These are phyloP conservation scores for Globisporangium ultimum DNA, from an alignment of 352 stramenopile genomes.

Conservation along the genomic window DNA sequence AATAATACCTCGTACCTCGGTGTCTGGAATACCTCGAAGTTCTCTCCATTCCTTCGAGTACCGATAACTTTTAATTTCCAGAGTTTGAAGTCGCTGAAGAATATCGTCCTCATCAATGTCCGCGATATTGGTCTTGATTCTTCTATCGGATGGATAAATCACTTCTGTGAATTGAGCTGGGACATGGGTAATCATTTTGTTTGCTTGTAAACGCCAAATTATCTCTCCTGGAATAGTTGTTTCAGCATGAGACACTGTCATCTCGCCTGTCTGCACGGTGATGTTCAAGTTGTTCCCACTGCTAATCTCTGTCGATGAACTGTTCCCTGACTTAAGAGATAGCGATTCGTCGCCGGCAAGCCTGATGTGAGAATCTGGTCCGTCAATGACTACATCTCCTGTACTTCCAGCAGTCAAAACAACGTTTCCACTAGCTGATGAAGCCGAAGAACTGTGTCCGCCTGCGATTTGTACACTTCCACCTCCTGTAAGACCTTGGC, in stretches of 20 bases:
- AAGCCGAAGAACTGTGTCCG: not conserved
- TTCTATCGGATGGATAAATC: conserved; percentile 89
- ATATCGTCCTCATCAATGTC: conserved; percentile 88
- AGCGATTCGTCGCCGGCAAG: conserved; percentile 32
- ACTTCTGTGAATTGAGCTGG: conserved; percentile 87
- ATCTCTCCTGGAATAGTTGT: conserved; percentile 42
- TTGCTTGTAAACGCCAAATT: conserved; percentile 45
- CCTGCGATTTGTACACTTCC: conserved; percentile 10
- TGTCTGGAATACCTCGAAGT: conserved; percentile 77
- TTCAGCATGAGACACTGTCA: conserved; percentile 48
- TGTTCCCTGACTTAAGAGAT: conserved; percentile 22
- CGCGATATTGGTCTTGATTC: conserved; percentile 92
- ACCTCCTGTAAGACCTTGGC: not conserved
- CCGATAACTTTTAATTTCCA: conserved; percentile 89
- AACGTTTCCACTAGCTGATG: not conserved
- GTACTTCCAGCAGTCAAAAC: conserved; percentile 7
- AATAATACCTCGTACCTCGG: conserved; percentile 88
- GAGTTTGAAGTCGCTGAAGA: conserved; percentile 81
- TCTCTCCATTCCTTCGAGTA: conserved; percentile 90
- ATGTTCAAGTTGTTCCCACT: conserved; percentile 49
- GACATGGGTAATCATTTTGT: conserved; percentile 67
- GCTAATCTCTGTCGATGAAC: conserved; percentile 38
- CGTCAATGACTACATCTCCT: conserved; percentile 11
- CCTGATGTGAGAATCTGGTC: conserved; percentile 15
- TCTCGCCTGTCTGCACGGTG: conserved; percentile 40